These are phyloP conservation scores for Laguncularia racemosa DNA, from an alignment of 345 rosid genomes.

Conservation along the genomic window DNA sequence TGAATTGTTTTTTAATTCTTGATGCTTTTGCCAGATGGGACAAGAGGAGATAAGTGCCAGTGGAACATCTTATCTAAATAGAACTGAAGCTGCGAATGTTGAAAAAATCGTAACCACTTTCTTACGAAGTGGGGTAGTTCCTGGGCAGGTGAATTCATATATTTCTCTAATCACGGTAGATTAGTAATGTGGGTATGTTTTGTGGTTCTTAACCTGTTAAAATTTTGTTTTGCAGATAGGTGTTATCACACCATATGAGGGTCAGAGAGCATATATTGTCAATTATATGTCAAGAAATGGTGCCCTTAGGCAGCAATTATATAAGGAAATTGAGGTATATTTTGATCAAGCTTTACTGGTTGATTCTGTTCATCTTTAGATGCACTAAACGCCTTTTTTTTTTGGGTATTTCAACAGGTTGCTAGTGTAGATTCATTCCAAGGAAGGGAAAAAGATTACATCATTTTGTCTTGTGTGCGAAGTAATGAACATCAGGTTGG, in stretches of 20 bases:
- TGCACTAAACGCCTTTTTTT: slow-evolving; percentile 6
- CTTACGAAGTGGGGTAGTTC: slow-evolving; percentile 96
- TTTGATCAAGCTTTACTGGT: not conserved
- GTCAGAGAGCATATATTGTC: slow-evolving; percentile 97
- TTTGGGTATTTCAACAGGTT: slow-evolving; percentile 28
- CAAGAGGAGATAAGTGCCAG: slow-evolving; percentile 99
- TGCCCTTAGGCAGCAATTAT: slow-evolving; percentile 92
- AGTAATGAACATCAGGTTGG: slow-evolving; percentile 99
- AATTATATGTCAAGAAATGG: slow-evolving; percentile 99
- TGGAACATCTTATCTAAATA: slow-evolving; percentile 94
- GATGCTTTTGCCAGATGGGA: slow-evolving; percentile 64
- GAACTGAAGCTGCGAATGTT: slow-evolving; percentile 99
- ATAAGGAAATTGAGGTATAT: slow-evolving; percentile 96
- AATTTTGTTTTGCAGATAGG: slow-evolving; percentile 56
- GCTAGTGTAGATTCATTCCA: slow-evolving; percentile 99
- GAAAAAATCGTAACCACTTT: slow-evolving; percentile 98
- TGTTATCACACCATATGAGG: slow-evolving; percentile 97
- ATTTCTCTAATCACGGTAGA: not conserved
- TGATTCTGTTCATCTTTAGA: not conserved
- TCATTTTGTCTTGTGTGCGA: slow-evolving; percentile 96
- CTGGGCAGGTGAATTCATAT: slow-evolving; percentile 60
- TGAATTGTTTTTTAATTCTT: not conserved
- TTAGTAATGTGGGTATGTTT: not conserved
- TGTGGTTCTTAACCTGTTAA: too few species aligned
- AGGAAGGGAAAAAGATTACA: slow-evolving; percentile 99